Conservation (phyloP, 1,139 yeast genomes). For the Hyphopichia pseudoburtonii region DNA sequence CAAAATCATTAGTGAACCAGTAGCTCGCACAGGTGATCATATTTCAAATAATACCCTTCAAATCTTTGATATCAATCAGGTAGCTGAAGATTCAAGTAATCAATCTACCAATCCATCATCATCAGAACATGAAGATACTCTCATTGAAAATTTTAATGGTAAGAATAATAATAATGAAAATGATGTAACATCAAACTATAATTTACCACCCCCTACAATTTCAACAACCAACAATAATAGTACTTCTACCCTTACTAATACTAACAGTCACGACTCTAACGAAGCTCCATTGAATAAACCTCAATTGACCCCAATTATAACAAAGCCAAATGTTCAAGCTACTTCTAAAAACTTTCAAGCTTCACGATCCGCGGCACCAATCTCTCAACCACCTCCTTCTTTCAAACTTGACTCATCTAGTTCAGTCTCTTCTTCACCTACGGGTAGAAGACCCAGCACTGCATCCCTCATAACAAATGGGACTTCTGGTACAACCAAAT, state of each 20-base stretch:
- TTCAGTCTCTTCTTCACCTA: background rate
- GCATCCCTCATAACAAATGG: background rate
- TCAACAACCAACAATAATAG: conserved; percentile 2
- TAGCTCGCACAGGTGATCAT: background rate
- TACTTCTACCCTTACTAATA: conserved; percentile 1
- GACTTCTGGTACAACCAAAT: background rate
- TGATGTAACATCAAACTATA: background rate
- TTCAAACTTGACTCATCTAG: background rate
- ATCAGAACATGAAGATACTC: conserved; percentile 25
- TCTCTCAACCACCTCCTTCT: conserved; percentile 1
- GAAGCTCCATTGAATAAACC: background rate
- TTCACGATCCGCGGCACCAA: background rate
- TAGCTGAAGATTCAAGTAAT: conserved; percentile 6
- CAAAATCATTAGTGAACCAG: conserved; percentile 4
- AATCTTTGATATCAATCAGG: conserved; percentile 3
- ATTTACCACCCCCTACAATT: conserved; percentile 1
- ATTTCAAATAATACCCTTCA: background rate
- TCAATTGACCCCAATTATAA: too few species aligned
- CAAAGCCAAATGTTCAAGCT: too few species aligned
- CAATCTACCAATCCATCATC: conserved; percentile 2
- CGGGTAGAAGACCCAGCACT: conserved; percentile 1
- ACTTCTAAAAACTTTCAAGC: background rate
- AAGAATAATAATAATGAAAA: background rate
- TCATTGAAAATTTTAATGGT: conserved; percentile 16
- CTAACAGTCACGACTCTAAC: background rate